These are phyloP conservation scores for Amylocystis lapponica DNA, from an alignment of 768 basidiomycete genomes.

Conservation along the genomic window DNA sequence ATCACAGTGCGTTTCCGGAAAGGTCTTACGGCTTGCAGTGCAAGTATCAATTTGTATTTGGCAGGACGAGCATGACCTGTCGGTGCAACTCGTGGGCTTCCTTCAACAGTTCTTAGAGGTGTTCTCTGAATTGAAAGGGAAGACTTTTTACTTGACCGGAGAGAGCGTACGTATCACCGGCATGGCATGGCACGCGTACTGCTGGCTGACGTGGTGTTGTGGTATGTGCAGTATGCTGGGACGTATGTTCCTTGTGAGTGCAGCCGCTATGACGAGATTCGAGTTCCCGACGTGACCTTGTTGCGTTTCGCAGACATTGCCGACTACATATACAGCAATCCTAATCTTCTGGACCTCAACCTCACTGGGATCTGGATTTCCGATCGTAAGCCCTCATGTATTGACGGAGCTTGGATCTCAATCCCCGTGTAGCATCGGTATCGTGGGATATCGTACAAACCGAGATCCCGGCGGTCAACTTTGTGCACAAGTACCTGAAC, in stretches of 20 bases:
- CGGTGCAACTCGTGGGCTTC: conserved; percentile 46
- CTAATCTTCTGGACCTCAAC: conserved; percentile 41
- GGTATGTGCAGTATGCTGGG: conserved; percentile 29
- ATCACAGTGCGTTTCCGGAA: conserved; percentile 26
- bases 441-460: conserved; percentile 62
- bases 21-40: background rate
- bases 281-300: background rate
- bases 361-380: conserved; percentile 69
- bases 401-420: conserved; percentile 8
- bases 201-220: no score
- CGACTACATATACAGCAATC: conserved; percentile 60
- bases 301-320: conserved; percentile 47
- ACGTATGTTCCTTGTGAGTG: conserved; percentile 19
- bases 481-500: conserved; percentile 46
- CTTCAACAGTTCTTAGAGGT: conserved; percentile 68
- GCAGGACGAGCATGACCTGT: conserved; percentile 48
- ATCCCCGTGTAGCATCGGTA: conserved; percentile 19
- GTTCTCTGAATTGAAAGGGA: conserved; percentile 63
- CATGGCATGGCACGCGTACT: no score
- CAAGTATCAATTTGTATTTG: background rate
- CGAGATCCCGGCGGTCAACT: conserved; percentile 65
- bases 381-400: conserved; percentile 42
- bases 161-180: conserved; percentile 66
- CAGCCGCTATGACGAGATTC: no score
- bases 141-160: conserved; percentile 63